Percentiles rank a stretch among this genome's conserved stretches.
Conservation (phyloP, 257 asterid genomes). For the Ophiorrhiza pumila region DNA sequence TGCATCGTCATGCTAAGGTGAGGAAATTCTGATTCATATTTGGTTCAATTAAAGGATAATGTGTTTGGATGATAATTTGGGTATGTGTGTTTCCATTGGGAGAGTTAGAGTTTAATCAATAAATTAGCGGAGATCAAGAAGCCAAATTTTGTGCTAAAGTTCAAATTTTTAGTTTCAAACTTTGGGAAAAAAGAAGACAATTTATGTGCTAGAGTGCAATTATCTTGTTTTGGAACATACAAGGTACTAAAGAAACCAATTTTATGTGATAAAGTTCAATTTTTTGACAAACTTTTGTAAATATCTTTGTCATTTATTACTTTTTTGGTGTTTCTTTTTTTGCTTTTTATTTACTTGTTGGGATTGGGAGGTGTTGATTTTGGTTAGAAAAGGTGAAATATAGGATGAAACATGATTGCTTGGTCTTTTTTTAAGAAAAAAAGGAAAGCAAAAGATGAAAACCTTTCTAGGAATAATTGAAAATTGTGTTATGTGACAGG, state of each 20-base stretch:
- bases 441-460: neutral
- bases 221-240: neutral
- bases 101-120: neutral
- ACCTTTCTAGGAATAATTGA: neutral
- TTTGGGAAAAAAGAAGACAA: neutral
- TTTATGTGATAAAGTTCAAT: too few relatives aligned
- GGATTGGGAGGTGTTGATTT: neutral
- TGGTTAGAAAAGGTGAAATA: neutral
- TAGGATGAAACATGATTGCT: neutral
- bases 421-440: neutral
- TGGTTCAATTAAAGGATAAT: neutral
- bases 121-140: neutral
- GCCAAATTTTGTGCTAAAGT: neutral
- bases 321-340: neutral
- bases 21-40: constrained; percentile 8
- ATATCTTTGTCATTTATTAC: neutral
- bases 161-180: neutral
- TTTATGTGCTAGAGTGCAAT: too few relatives aligned
- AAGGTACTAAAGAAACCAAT: neutral
- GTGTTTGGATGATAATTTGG: neutral
- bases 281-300: neutral
- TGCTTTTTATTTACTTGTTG: neutral
- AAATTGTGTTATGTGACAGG: neutral
- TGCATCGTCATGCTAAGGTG: constrained; percentile 83
- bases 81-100: neutral